Conservation (phyloP, 1,284 basidiomycete species). For the Malassezia equina region DNA sequence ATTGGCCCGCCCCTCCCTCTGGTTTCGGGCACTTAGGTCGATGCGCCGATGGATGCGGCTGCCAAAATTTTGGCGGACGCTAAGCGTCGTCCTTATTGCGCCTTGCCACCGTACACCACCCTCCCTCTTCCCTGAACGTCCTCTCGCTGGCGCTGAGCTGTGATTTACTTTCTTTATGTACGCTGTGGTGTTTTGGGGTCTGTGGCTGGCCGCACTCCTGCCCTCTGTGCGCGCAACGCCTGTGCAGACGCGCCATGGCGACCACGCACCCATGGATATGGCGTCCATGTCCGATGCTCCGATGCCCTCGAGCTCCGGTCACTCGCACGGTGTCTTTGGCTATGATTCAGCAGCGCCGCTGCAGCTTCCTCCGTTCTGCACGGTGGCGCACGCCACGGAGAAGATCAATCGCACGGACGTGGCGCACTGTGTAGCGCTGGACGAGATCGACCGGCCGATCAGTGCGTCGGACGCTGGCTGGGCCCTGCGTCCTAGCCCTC, state of each 20-base stretch:
- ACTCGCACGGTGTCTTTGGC: background rate
- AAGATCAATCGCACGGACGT: background rate
- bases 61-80: too few species aligned
- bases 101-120: background rate
- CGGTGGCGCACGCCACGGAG: background rate
- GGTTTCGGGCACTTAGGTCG: background rate
- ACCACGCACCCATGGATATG: background rate
- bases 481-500: slow-evolving; percentile 3
- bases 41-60: background rate
- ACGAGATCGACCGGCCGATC: slow-evolving; percentile 5
- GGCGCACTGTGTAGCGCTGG: slow-evolving; percentile 10
- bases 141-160: background rate
- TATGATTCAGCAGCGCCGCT: background rate
- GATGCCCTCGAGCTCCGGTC: background rate
- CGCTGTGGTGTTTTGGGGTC: background rate
- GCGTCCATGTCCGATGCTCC: background rate
- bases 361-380: slow-evolving; percentile 2
- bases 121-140: background rate
- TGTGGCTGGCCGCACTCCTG: background rate
- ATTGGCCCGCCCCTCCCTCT: background rate
- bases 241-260: background rate
- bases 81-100: too few species aligned
- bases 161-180: background rate
- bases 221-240: background rate
- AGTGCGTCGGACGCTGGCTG: slow-evolving; percentile 1